These are phyloP conservation scores for Colletotrichum musicola DNA, from an alignment of 2,329 filamentous ascomycete species.

Conservation along the genomic window DNA sequence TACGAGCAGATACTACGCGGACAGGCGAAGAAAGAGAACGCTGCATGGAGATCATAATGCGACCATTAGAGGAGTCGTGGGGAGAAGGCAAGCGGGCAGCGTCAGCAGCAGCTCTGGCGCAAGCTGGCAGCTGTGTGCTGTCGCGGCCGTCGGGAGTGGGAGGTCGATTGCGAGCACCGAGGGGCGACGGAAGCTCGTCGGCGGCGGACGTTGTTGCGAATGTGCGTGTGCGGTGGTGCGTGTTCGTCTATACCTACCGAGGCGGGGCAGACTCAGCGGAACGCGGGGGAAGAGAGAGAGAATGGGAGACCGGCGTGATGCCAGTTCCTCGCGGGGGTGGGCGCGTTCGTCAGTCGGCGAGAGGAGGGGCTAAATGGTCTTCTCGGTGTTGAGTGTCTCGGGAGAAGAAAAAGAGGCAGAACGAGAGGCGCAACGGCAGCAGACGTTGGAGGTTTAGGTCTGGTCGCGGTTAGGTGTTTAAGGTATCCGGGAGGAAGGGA, in stretches of 20 bases:
- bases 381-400: background rate
- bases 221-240: too few relatives aligned
- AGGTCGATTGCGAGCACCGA: background rate
- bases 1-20: constrained; percentile 70
- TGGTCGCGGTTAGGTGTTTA: constrained; percentile 29
- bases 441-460: constrained; percentile 2
- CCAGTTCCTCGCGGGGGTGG: constrained; percentile 21
- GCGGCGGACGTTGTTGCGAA: background rate
- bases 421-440: background rate
- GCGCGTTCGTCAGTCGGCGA: background rate
- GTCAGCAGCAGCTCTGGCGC: constrained; percentile 47
- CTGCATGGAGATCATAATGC: constrained; percentile 71
- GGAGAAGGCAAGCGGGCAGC: constrained; percentile 50
- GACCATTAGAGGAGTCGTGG: constrained; percentile 53
- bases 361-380: background rate
- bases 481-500: constrained; percentile 38
- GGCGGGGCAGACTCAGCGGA: constrained; percentile 30
- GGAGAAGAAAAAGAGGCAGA: background rate
- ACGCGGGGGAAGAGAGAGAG: constrained; percentile 1
- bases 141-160: constrained; percentile 11
- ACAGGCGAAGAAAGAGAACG: constrained; percentile 73
- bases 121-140: constrained; percentile 28
- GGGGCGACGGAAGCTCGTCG: constrained; percentile 8
- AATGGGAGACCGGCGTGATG: constrained; percentile 28
- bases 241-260: background rate